Conservation (phyloP, 345 rosid species). For the Citropsis articulata region DNA sequence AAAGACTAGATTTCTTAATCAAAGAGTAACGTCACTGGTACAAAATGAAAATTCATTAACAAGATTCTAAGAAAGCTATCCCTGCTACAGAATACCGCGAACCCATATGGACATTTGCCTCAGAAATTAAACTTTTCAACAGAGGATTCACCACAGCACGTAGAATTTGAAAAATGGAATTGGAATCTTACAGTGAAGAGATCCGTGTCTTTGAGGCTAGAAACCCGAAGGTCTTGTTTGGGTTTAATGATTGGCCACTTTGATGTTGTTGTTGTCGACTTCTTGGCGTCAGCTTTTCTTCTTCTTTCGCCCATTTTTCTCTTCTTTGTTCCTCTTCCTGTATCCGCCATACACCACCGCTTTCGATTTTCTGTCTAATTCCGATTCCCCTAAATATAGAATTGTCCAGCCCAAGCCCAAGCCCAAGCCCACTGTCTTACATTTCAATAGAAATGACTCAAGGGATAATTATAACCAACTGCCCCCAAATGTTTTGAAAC, state of each 20-base stretch:
- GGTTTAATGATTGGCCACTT: slow-evolving; percentile 66
- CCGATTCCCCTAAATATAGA: neutral
- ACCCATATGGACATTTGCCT: neutral
- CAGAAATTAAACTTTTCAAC: neutral
- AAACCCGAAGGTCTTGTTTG: slow-evolving; percentile 47
- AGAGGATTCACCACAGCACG: neutral
- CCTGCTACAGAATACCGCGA: neutral
- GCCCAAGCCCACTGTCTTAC: neutral
- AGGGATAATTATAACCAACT: too few species aligned
- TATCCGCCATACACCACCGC: slow-evolving; percentile 28
- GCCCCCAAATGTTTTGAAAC: too few species aligned
- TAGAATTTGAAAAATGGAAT: neutral
- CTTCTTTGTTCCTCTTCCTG: slow-evolving; percentile 29
- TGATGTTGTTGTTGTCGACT: slow-evolving; percentile 14
- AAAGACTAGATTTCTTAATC: neutral
- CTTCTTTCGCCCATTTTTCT: slow-evolving; percentile 47
- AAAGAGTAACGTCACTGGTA: too few species aligned
- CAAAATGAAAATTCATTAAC: neutral
- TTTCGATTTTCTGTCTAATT: too few species aligned
- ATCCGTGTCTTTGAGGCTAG: slow-evolving; percentile 54
- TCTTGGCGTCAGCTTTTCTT: slow-evolving; percentile 19
- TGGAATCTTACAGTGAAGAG: slow-evolving; percentile 59
- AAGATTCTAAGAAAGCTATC: neutral
- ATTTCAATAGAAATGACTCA: neutral
- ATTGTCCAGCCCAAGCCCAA: neutral